Evolutionary conservation across 202 grass and related monocot genomes (phyloP).

Genomic region (Musa balbisiana): DNA sequence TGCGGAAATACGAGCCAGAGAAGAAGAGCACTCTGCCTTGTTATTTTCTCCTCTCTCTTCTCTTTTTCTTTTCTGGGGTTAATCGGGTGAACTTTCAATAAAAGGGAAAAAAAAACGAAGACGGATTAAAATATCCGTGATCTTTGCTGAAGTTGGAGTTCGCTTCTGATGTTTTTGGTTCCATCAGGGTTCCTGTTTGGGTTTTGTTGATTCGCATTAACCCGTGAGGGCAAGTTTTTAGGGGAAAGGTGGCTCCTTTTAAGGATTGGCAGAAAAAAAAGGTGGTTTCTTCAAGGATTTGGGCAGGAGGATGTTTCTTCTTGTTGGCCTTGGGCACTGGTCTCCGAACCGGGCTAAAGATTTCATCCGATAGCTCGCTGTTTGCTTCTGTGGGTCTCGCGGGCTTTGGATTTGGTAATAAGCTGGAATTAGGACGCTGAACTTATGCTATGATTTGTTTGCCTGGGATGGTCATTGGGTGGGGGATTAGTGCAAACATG

Average conservation of each 20-base stretch:
- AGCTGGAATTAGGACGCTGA: neutral
- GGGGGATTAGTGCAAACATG: neutral
- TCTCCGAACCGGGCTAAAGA: neutral
- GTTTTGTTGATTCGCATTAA: neutral
- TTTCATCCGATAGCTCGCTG: neutral
- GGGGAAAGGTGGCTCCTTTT: neutral
- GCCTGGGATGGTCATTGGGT: neutral
- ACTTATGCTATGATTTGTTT: neutral
- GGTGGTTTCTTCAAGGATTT: neutral
- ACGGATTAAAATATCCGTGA: neutral
- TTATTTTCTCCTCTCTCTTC: neutral
- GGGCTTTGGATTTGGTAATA: neutral
- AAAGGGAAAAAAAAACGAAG: no score
- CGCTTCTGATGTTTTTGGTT: neutral
- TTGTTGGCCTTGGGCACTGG: neutral
- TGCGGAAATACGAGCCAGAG: neutral
- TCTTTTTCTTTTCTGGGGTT: no score
- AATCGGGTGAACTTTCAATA: no score
- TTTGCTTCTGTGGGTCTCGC: neutral
- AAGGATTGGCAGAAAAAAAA: neutral
- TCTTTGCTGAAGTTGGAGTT: neutral
- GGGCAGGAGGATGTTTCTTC: neutral
- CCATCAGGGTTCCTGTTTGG: neutral
- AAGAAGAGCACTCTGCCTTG: neutral
- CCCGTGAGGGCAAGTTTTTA: neutral